A percentile compares a stretch with the other conserved stretches of the same genome.
Evolutionary conservation across 805 yeast genomes (phyloP).

Genomic region (Brettanomyces nanus): DNA sequence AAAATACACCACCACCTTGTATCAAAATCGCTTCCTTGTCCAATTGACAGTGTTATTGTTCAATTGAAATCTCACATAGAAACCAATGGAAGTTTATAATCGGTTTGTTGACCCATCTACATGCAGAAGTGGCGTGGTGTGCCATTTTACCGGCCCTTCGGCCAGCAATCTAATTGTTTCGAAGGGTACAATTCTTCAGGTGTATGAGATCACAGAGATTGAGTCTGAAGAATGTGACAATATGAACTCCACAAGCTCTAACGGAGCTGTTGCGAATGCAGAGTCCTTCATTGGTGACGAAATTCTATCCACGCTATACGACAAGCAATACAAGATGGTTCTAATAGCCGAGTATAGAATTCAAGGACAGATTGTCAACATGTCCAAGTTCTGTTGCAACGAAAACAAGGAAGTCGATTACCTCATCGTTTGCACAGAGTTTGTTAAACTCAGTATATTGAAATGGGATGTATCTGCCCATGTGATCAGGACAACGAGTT

Average conservation of each 20-base stretch:
- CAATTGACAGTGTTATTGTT: too few relatives aligned
- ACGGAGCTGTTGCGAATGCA: slow-evolving; percentile 8
- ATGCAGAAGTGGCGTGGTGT: slow-evolving; percentile 52
- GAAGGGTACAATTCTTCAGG: slow-evolving; percentile 60
- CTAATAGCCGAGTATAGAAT: slow-evolving; percentile 60
- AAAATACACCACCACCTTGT: too few relatives aligned
- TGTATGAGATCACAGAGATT: slow-evolving; percentile 37
- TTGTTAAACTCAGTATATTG: slow-evolving; percentile 71
- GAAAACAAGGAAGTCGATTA: slow-evolving; percentile 45
- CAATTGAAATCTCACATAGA: too few relatives aligned
- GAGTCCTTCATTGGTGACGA: slow-evolving; percentile 18
- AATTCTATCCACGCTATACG: slow-evolving; percentile 11
- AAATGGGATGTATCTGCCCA: slow-evolving; percentile 55
- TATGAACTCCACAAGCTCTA: slow-evolving; percentile 5
- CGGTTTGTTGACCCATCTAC: slow-evolving; percentile 71
- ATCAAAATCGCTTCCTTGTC: too few relatives aligned
- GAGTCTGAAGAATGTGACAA: slow-evolving; percentile 13
- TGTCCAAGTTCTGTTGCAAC: slow-evolving; percentile 41
- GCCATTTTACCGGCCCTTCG: slow-evolving; percentile 31
- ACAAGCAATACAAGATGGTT: slow-evolving; percentile 24
- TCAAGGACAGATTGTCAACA: slow-evolving; percentile 59
- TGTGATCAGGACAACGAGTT: slow-evolving; percentile 59
- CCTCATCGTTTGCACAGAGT: slow-evolving; percentile 56
- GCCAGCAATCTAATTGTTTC: slow-evolving; percentile 56
- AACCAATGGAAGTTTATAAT: slow-evolving; percentile 72